Conservation (phyloP, 2,329 filamentous ascomycete genomes). For the Magnaporthiopsis incrustans region DNA sequence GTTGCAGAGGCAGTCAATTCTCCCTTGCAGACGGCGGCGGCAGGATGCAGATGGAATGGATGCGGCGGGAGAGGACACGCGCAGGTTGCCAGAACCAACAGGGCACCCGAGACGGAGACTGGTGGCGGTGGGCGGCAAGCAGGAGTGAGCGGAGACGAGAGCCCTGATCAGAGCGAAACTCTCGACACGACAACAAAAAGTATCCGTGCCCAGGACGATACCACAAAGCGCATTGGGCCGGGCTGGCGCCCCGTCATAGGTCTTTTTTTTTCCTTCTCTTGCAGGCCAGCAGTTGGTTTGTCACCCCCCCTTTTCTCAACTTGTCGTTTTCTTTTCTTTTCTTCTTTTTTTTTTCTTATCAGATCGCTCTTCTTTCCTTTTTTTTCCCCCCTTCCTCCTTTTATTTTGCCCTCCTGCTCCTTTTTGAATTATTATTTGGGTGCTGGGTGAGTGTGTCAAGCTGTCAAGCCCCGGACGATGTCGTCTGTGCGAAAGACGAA, state of each 20-base stretch:
- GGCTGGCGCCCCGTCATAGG: neutral
- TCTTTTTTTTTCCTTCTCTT: neutral
- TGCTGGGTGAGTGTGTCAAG: neutral
- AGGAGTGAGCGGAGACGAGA: neutral
- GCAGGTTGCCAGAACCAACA: neutral
- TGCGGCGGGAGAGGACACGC: neutral
- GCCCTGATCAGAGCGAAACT: neutral
- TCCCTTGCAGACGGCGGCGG: neutral
- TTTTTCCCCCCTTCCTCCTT: neutral
- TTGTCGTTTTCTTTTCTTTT: neutral
- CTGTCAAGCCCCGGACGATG: neutral
- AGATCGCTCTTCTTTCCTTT: too few species aligned
- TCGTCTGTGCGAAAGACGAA: neutral
- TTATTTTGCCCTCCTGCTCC: neutral
- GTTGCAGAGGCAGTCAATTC: neutral
- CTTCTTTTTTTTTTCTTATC: neutral
- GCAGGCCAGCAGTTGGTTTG: neutral
- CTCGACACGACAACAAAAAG: neutral
- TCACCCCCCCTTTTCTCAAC: neutral
- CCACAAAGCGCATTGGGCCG: slow-evolving; percentile 1
- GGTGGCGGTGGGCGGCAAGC: neutral
- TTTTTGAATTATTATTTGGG: neutral
- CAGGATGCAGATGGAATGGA: neutral
- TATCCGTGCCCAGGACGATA: slow-evolving; percentile 1
- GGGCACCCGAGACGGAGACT: neutral